Evolutionary conservation across 352 stramenopile species (phyloP), one percentile per base, ranked within the genome.

Genomic region (Pythium aquatile): DNA sequence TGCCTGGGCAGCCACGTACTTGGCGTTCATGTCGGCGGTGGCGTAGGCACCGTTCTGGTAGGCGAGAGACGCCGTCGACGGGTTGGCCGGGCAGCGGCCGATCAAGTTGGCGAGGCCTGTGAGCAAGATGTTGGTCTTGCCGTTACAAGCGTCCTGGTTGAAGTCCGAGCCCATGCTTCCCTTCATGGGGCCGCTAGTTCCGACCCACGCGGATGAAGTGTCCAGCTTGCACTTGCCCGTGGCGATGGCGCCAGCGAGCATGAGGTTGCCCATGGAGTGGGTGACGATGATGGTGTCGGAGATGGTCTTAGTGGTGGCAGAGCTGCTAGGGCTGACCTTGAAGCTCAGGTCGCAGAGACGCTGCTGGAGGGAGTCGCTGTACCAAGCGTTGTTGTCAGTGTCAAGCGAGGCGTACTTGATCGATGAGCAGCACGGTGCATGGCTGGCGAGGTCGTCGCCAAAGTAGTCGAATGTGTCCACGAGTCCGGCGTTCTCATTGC

Each of bases 201-300:
- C 63, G 26, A 87, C 67, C 72, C 76, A 85, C 49, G 66, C 61
- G 1, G 73, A 71, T 9, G 69, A 72, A 6, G 55, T 28, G 28
- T 60, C 69, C 0, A 89, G 58, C 28, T 63, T 72, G 51, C 78
- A 89, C 58, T 80, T 75, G 5, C 64, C 71, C 1, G 52, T 76
- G 5, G 78, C 78, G 37, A 88, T 68, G 1, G 83, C 81, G 24
- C 75, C 70, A 90, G 61, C 67, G 14, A 88, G 32, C 37, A 81
- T 75, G 10, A 90, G 61, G 59, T 84, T 88, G 6, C 66, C 83
- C 79, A 90, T 87, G 20, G 80, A 92, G 58, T 92, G 80, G 1
- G 65, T 72, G 1, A 92, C 55, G 35, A 87, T 65, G 69, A 90
- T 90, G 9, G 81, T 83, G 58, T 88, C 72, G 59, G 80, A 73